These are phyloP conservation scores for Xerocomellus amylosporus DNA, from an alignment of 768 basidiomycete genomes.

Conservation along the genomic window DNA sequence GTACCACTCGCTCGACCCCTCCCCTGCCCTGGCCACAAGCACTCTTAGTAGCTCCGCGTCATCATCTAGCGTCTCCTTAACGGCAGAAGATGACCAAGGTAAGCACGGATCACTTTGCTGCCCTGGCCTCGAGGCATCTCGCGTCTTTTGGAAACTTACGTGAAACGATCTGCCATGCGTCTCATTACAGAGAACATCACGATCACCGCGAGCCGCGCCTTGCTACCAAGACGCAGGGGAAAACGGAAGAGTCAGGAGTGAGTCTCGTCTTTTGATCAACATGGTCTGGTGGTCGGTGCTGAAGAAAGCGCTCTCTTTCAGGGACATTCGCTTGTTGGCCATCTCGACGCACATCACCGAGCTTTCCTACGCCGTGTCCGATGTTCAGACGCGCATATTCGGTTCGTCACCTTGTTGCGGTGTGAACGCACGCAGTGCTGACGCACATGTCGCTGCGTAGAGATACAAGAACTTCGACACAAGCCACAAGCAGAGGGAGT, in stretches of 20 bases:
- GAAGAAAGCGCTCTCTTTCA: conserved; percentile 35
- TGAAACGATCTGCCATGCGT: conserved; percentile 31
- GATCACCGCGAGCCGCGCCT: conserved; percentile 53
- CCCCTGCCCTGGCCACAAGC: conserved; percentile 21
- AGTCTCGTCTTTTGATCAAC: conserved; percentile 34
- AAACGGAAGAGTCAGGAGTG: conserved; percentile 68
- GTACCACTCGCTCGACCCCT: conserved; percentile 34
- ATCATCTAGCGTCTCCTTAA: conserved; percentile 53
- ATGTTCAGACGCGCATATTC: conserved; percentile 89
- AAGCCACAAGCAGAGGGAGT: conserved; percentile 65
- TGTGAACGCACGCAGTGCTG: conserved; percentile 5
- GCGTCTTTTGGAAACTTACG: conserved; percentile 33
- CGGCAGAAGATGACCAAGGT: conserved; percentile 62
- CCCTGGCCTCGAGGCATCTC: conserved; percentile 22
- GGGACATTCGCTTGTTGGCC: conserved; percentile 73
- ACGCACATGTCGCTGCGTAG: conserved; percentile 38
- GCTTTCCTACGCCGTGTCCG: conserved; percentile 80
- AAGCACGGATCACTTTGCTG: conserved; percentile 23
- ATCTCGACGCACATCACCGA: conserved; percentile 86
- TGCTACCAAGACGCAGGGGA: conserved; percentile 42
- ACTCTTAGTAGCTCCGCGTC: conserved; percentile 29
- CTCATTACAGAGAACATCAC: conserved; percentile 63
- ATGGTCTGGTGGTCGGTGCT: conserved; percentile 27
- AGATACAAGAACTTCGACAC: conserved; percentile 92
- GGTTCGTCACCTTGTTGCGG: conserved; percentile 42